Evolutionary conservation across 1,284 basidiomycete species (phyloP).

Genomic region (Leccinum holopus): DNA sequence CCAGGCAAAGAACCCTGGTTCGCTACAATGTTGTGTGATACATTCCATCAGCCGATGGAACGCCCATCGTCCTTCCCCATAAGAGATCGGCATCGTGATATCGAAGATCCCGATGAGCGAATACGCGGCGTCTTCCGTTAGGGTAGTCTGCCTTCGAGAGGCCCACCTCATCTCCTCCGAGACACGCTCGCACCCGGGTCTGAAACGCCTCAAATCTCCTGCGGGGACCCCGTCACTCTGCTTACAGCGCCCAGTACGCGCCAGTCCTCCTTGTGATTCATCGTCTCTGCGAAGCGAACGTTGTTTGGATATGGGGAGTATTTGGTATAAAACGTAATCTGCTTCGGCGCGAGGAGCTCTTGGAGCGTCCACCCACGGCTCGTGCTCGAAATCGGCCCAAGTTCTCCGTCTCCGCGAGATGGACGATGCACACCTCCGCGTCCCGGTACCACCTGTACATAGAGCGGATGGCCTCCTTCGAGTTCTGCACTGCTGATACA

Average conservation of each 20-base stretch:
- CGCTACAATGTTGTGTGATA: constrained; percentile 17
- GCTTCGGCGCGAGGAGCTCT: constrained; percentile 16
- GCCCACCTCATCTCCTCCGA: constrained; percentile 22
- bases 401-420: constrained; percentile 12
- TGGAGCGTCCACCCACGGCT: constrained; percentile 17
- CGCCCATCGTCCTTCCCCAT: constrained; percentile 18
- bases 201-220: constrained; percentile 16
- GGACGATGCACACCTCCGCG: constrained; percentile 12
- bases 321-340: constrained; percentile 3
- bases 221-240: constrained; percentile 14
- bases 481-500: constrained; percentile 10
- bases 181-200: constrained; percentile 14
- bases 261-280: constrained; percentile 17
- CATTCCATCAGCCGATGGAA: constrained; percentile 15
- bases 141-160: constrained; percentile 15
- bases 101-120: constrained; percentile 19
- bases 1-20: constrained; percentile 23
- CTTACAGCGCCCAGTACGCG: constrained; percentile 10
- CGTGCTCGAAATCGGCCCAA: constrained; percentile 5
- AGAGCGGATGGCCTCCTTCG: constrained; percentile 15
- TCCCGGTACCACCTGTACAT: constrained; percentile 21
- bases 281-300: background rate
- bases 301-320: background rate
- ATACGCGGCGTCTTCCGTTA: constrained; percentile 13
- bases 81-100: constrained; percentile 17